A percentile compares a stretch with the other conserved stretches of the same genome.
Conservation (phyloP, 495 filamentous ascomycete genomes). For the Hypoxylon subgilvum region DNA sequence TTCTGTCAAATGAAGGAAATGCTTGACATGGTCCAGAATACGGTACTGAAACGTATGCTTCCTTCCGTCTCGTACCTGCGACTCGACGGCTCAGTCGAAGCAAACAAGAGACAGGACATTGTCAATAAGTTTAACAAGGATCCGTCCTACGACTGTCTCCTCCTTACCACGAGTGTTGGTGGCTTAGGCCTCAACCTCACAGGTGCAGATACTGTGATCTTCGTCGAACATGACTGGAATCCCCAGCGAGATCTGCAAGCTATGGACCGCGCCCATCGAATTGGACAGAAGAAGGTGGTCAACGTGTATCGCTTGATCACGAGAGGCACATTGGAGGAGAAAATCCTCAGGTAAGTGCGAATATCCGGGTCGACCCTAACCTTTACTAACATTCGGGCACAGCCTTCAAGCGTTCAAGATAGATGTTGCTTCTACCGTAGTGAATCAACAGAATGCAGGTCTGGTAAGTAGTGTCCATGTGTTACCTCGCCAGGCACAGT, state of each 20-base stretch:
- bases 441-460: conserved; percentile 98
- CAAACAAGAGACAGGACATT: conserved; percentile 88
- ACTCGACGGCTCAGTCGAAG: conserved; percentile 89
- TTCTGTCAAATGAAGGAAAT: conserved; percentile 99
- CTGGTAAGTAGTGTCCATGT: conserved; percentile 59
- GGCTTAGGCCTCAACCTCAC: conserved; percentile 94
- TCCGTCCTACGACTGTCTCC: conserved; percentile 89
- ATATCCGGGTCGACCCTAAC: conserved; percentile 43
- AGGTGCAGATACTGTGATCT: conserved; percentile 97
- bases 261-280: conserved; percentile 98
- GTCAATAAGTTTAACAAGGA: conserved; percentile 99
- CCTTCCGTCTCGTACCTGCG: conserved; percentile 88
- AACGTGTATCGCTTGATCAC: conserved; percentile 99
- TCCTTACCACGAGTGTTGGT: conserved; percentile 93
- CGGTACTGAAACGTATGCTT: conserved; percentile 83
- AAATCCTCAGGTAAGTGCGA: conserved; percentile 69
- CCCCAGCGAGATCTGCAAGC: conserved; percentile 98
- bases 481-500: not conserved
- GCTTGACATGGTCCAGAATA: conserved; percentile 95
- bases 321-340: conserved; percentile 94
- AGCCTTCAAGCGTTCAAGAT: conserved; percentile 99
- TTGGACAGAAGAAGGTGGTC: conserved; percentile 99
- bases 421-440: conserved; percentile 95
- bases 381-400: conserved; percentile 12
- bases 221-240: conserved; percentile 99